Evolutionary conservation across 2,329 filamentous ascomycete genomes (phyloP), one percentile per base, ranked within the genome.

Genomic region (Ascocoryne sarcoides): DNA sequence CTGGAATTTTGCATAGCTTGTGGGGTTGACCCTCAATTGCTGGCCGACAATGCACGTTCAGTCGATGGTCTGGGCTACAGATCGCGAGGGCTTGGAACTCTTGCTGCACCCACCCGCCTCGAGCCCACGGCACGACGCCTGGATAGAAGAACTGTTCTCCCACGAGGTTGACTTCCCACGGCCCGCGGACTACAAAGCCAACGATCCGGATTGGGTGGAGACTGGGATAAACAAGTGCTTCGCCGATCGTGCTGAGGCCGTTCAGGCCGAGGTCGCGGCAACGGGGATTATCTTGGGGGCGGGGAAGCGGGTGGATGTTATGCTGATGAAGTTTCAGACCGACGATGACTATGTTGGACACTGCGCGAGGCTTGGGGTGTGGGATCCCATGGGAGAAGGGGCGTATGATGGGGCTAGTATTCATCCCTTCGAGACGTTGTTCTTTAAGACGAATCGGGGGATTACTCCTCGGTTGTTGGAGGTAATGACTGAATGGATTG

Each of bases 1-100:
- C 9, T 12, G 10, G 21, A 18, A n/a, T n/a, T 33, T 9, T 18
- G 4, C 14, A 26, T 18, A 48, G 45, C 45, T 52, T 19, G 49
- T 50, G 12, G 49, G 47, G 2, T 34, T 44, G 20, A 39, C 48
- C n/a, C 30, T 45, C 16, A 49, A 52, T 29, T 52, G 49, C 28
- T 34, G 23, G 3, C 32, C 39, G 2, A 30, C 16, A 12, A 36
- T 36, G 19, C 47, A 51, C 36, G 44, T 50, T n/a, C 46, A 51
- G 32, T 52, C 50, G 30, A 52, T 52, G 48, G 43, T 52, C 32
- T 52, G 44, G 39, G 48, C 50, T 15, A 51, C 47, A 2, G 50
- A 52, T 19, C n/a, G 20, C 12, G 36, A 37, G 1, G 47, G 49
- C n/a, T 36, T 49, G 29, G 37, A 35, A 12, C 32, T 43, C 29